phyloP scores from a whole-genome alignment of 192 early-diverging fungal genomes.

The Coemansia sp. region DNA sequence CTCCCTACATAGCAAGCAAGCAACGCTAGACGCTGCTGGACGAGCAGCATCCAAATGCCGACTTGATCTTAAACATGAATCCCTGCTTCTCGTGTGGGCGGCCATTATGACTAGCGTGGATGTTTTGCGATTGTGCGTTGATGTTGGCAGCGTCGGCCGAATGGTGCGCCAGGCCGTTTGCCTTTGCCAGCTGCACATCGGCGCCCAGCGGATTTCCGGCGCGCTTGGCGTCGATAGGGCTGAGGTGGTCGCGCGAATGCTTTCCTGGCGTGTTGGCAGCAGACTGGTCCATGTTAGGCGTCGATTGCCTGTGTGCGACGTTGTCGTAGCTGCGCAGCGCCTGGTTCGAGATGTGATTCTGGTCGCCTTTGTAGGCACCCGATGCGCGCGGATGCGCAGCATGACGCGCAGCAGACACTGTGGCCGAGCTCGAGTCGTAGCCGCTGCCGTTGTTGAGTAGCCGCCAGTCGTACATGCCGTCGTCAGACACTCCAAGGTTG shows the following conservation, averaged over 20 bases:
- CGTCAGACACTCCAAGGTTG: conserved; percentile 74
- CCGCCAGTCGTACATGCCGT: conserved; percentile 96
- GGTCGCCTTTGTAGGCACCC: conserved; percentile 45
- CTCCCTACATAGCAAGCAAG: not conserved
- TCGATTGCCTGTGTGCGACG: conserved; percentile 38
- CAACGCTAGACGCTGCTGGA: conserved; percentile 29
- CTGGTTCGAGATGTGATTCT: conserved; percentile 50
- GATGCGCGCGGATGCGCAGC: conserved; percentile 29
- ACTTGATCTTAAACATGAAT: conserved; percentile 54
- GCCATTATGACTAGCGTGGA: conserved; percentile 10
- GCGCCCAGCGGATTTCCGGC: conserved; percentile 3
- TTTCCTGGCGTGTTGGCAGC: conserved; percentile 41
- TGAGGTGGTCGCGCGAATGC: conserved; percentile 40
- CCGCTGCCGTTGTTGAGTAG: conserved; percentile 46
- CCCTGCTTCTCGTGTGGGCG: conserved; percentile 48
- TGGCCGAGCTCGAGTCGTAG: conserved; percentile 47
- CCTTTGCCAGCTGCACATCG: conserved; percentile 30
- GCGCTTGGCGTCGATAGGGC: conserved; percentile 22
- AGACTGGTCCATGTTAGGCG: conserved; percentile 40
- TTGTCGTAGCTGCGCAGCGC: conserved; percentile 49
- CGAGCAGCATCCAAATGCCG: conserved; percentile 50
- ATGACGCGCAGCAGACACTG: conserved; percentile 32
- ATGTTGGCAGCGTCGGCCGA: conserved; percentile 44
- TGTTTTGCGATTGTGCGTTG: conserved; percentile 12
- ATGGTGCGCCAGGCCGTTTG: conserved; percentile 29